Percentiles rank a stretch among this genome's conserved stretches.
Conservation (phyloP, 2,329 filamentous ascomycete genomes). For the Ascocoryne sarcoides region DNA sequence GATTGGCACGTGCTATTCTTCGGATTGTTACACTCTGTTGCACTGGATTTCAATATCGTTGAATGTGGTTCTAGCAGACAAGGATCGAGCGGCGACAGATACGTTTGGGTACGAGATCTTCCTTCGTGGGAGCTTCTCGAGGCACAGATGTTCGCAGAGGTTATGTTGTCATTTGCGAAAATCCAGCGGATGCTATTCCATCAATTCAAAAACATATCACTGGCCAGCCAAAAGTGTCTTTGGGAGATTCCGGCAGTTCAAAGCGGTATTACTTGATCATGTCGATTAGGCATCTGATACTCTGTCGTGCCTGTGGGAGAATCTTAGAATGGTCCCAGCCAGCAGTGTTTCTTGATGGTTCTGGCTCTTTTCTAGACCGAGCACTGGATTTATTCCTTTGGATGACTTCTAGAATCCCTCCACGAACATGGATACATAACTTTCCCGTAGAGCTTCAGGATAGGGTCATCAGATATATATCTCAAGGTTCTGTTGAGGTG, state of each 20-base stretch:
- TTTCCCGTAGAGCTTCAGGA: conserved; percentile 11
- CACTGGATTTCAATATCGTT: too few species aligned
- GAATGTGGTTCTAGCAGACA: too few species aligned
- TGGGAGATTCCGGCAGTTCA: too few species aligned
- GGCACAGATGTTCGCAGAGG: conserved; percentile 4
- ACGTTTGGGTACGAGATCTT: conserved; percentile 5
- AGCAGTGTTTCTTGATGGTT: conserved; percentile 5
- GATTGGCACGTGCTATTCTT: conserved; percentile 9
- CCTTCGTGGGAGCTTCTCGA: conserved; percentile 6
- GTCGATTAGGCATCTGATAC: conserved; percentile 11
- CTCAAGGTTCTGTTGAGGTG: conserved; percentile 7
- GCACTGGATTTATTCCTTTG: conserved; percentile 8
- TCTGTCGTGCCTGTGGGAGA: conserved; percentile 3
- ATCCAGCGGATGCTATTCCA: not conserved
- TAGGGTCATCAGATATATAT: conserved; percentile 8
- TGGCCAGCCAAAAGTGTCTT: not conserved
- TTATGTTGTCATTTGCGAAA: conserved; percentile 4
- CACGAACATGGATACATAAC: conserved; percentile 2
- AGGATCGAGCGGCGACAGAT: too few species aligned
- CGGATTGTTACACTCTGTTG: conserved; percentile 9
- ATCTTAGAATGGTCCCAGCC: conserved; percentile 6
- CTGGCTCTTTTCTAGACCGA: not conserved
- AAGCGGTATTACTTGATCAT: conserved; percentile 7
- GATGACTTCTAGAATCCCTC: conserved; percentile 1
- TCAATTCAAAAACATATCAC: not conserved